Conservation (phyloP, 352 stramenopile species). For the Peronospora farinosa region DNA sequence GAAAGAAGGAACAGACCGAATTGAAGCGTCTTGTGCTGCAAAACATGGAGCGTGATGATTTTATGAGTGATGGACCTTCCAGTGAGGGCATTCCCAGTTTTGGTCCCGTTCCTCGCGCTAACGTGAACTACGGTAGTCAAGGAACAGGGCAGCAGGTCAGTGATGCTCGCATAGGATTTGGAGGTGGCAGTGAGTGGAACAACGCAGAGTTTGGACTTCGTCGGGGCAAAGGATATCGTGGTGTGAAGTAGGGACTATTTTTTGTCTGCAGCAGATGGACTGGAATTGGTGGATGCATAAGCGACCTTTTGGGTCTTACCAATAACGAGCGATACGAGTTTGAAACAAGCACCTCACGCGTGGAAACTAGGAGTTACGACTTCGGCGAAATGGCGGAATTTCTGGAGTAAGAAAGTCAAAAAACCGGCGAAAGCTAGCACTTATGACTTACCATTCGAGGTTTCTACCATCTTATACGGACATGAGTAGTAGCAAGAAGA, state of each 20-base stretch:
- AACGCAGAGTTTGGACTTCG: conserved; percentile 77
- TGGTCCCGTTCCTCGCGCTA: conserved; percentile 21
- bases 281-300: neutral
- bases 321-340: neutral
- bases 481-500: no score
- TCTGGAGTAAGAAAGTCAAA: no score
- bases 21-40: conserved; percentile 83
- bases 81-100: conserved; percentile 20
- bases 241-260: conserved; percentile 37
- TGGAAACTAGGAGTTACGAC: no score
- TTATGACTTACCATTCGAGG: no score
- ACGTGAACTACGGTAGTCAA: conserved; percentile 19
- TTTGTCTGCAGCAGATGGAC: neutral
- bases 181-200: conserved; percentile 71
- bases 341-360: neutral
- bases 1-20: conserved; percentile 84
- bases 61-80: conserved; percentile 33
- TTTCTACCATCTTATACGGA: no score
- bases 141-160: conserved; percentile 15
- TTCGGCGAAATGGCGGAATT: no score
- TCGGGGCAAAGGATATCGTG: conserved; percentile 60
- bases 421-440: neutral
- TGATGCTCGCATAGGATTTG: conserved; percentile 45
- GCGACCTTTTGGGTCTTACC: neutral
- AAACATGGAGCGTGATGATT: conserved; percentile 81